Evolutionary conservation across 495 filamentous ascomycete genomes (phyloP), one percentile per base, ranked within the genome.

Genomic region (Amphirosellinia nigrospora): DNA sequence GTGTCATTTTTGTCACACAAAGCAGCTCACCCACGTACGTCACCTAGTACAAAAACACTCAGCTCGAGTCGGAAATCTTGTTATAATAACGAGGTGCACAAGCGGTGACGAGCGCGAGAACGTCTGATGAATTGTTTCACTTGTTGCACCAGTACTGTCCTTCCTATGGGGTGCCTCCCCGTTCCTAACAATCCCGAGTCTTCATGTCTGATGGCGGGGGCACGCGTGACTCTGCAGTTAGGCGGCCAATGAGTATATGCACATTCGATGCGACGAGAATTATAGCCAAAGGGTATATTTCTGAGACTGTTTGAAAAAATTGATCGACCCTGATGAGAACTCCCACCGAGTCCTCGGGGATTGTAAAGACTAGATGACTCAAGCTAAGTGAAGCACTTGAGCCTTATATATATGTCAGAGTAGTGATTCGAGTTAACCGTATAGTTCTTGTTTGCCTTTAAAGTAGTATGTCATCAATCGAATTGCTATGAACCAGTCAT

Each of bases 1-100:
- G 23, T 19, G 38, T 43, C 15, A 46, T 8, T 63, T 19, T 30
- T 63, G 39, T 30, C 41, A 46, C 60, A 48, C 60, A 10, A 10
- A 23, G 36, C 43, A 41, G 58, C 58, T 43, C 34, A 38, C 30
- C 15, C 0, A 15, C 21, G 41, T 50, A 64, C 61, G 61, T 50
- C 61, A 64, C 39, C 23, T 10, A 30, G 60, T 46, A 45, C 60
- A 3, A 46, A 7, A 26, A 30, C 26, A 11, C 45, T 50, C 61
- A 64, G 43, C 45, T 64, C 43, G 19, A 64, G 43, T 64, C 9
- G 21, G 10, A 28, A 16, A 23, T 61, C 10, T 38, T 58, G 55
- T 21, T 56, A 8, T 58, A 16, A 21, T 6, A 15, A 28, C 16
- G 3, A 53, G 50, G 50, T 53, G 50, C 55, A 36, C 30, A n/a